Conservation (phyloP, 2,329 filamentous ascomycete species). For the Fusarium drepaniforme region DNA sequence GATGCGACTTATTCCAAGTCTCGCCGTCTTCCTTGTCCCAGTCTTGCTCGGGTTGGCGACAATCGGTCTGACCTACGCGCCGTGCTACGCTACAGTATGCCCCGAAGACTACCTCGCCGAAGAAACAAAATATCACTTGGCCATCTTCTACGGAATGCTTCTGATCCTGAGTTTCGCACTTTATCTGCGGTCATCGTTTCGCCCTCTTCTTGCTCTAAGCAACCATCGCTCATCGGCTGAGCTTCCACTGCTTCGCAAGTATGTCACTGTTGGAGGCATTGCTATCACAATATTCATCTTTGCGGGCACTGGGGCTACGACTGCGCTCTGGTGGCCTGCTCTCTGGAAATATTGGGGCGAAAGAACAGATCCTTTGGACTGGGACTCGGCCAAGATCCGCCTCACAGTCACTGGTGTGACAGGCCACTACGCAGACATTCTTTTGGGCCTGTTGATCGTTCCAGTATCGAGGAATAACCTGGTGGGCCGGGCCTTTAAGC, state of each 20-base stretch:
- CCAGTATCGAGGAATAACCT: slow-evolving; percentile 16
- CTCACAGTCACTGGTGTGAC: slow-evolving; percentile 16
- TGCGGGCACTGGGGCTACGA: neutral
- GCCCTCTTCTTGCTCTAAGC: neutral
- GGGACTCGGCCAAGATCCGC: slow-evolving; percentile 12
- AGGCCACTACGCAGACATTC: slow-evolving; percentile 20
- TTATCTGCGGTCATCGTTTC: neutral
- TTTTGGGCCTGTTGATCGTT: slow-evolving; percentile 14
- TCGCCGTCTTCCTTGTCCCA: neutral
- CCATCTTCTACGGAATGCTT: slow-evolving; percentile 5
- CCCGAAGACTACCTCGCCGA: slow-evolving; percentile 6
- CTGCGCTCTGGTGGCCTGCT: slow-evolving; percentile 9
- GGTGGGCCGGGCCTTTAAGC: slow-evolving; percentile 6
- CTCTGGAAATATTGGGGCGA: slow-evolving; percentile 11
- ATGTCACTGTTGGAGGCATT: neutral
- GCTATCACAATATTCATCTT: neutral
- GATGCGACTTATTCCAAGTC: neutral
- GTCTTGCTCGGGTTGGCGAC: neutral
- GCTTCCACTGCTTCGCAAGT: slow-evolving; percentile 9
- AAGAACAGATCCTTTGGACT: slow-evolving; percentile 17
- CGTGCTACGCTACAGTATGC: slow-evolving; percentile 7
- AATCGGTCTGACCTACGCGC: slow-evolving; percentile 1
- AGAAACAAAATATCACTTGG: slow-evolving; percentile 10
- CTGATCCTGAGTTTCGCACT: neutral
- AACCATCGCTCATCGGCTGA: neutral